Evolutionary conservation across 2,329 filamentous ascomycete species (phyloP), one percentile per base, ranked within the genome.

Genomic region (Pseudogymnoascus sp.): DNA sequence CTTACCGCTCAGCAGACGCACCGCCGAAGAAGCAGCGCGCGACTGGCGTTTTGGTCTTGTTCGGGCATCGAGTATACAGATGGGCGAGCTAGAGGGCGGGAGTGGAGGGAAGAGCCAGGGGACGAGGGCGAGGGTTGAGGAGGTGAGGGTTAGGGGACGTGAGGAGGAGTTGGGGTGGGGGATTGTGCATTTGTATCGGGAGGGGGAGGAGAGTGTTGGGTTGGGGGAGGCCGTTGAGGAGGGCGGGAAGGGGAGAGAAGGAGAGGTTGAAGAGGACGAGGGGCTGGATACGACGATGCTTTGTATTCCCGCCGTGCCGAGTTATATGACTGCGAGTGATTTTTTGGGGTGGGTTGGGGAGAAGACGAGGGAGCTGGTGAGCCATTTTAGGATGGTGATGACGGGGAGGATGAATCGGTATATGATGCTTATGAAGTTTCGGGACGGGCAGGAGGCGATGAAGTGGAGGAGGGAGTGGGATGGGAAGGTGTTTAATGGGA

Each of bases 351-450:
- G 96, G 70, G 85, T 97, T 5, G 95, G 95, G 3, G 90, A 96
- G 73, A 86, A 86, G 72, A 96, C 93, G 74, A 85, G 90, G 73
- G 85, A 89, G 64, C 84, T 93, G 65, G 91, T 99, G 64, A 95
- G 89, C 70, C 95, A 99, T 77, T 96, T 96, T 73, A 83, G 95
- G 62, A 91, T 99, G 85, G 90, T 99, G 63, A 87, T 92, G 80
- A 97, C 95, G 1, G 89, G 88, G 62, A 83, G 87, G 67, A 87
- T 91, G 74, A 97, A 96, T 75, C 86, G 93, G 66, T 97, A 97
- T 77, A 89, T 99, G 81, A 93, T 96, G 26, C 80, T 99, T 66
- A 89, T 99, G 84, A 97, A 96, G 77, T 97, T 97, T 73, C 84
- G 91, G 59, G 86, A 89, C 67, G 83, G 84, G 31, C 84, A 83